A percentile compares a stretch with the other conserved stretches of the same genome.
These are phyloP conservation scores for Phytophthora crassamura DNA, from an alignment of 352 stramenopile genomes.

Conservation along the genomic window DNA sequence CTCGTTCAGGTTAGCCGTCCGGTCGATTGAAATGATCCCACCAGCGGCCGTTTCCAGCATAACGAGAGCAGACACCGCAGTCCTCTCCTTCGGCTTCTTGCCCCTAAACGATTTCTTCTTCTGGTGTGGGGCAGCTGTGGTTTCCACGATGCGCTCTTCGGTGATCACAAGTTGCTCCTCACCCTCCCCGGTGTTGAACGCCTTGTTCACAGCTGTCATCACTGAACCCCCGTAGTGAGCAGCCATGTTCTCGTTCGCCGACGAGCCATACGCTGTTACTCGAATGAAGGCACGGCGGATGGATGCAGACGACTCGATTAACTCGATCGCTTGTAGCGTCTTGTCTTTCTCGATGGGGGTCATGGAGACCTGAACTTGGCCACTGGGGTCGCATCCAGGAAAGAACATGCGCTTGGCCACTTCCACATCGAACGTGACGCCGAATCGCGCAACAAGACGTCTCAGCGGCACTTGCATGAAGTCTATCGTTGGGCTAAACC, in stretches of 20 bases:
- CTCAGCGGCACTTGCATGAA: conserved; percentile 62
- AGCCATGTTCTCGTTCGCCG: conserved; percentile 40
- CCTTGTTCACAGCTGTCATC: conserved; percentile 34
- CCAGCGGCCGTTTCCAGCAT: conserved; percentile 49
- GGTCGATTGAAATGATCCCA: conserved; percentile 54
- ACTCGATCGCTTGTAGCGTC: conserved; percentile 42
- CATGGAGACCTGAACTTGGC: conserved; percentile 46
- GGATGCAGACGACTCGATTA: conserved; percentile 38
- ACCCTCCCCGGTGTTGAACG: conserved; percentile 4
- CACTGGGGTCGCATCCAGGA: conserved; percentile 38
- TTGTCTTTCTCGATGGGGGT: conserved; percentile 28
- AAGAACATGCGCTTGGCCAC: conserved; percentile 60
- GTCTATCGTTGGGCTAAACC: conserved; percentile 69
- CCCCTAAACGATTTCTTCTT: conserved; percentile 22
- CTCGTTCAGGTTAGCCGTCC: conserved; percentile 34
- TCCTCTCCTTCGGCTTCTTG: conserved; percentile 33
- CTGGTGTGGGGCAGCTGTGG: conserved; percentile 3
- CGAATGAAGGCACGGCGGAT: conserved; percentile 45
- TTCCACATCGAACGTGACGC: conserved; percentile 38
- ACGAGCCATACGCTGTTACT: conserved; percentile 54
- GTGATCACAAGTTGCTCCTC: conserved; percentile 7
- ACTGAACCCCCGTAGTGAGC: conserved; percentile 47
- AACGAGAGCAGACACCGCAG: conserved; percentile 47
- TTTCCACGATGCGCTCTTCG: conserved; percentile 47
- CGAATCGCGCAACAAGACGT: conserved; percentile 54